Percentiles rank a stretch among this genome's conserved stretches.
phyloP scores from a whole-genome alignment of 805 yeast genomes.

The Zygoascus bituminiphila region DNA sequence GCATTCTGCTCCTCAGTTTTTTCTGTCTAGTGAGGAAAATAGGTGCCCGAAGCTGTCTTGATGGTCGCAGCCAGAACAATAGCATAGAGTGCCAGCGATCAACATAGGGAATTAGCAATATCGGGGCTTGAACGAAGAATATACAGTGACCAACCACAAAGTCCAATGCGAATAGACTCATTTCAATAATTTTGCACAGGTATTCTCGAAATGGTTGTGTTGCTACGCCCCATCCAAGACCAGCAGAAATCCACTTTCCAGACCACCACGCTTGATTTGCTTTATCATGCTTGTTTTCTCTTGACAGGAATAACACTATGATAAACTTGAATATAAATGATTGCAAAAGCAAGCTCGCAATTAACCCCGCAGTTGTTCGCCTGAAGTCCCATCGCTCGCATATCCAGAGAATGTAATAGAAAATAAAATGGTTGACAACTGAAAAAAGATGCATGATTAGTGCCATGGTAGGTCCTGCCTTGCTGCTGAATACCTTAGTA shows the following conservation, averaged over 20 bases:
- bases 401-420: conserved; percentile 58
- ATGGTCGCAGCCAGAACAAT: conserved; percentile 93
- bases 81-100: conserved; percentile 90
- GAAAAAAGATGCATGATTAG: conserved; percentile 46
- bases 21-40: conserved; percentile 78
- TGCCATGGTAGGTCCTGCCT: conserved; percentile 45
- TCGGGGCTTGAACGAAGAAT: conserved; percentile 72
- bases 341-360: conserved; percentile 49
- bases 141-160: conserved; percentile 77
- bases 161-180: conserved; percentile 87
- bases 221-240: conserved; percentile 74
- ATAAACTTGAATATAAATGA: conserved; percentile 45
- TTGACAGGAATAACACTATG: conserved; percentile 44
- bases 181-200: conserved; percentile 74
- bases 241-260: conserved; percentile 44
- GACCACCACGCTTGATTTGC: conserved; percentile 63
- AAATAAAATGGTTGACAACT: conserved; percentile 43
- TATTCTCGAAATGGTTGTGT: conserved; percentile 83
- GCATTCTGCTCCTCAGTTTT: conserved; percentile 61
- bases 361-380: conserved; percentile 52
- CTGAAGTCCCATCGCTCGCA: conserved; percentile 61
- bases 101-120: conserved; percentile 66
- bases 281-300: conserved; percentile 49
- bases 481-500: conserved; percentile 42
- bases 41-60: conserved; percentile 78